These are phyloP conservation scores for Parachlorella kessleri DNA, from an alignment of 139 green algal species.

Conservation along the genomic window DNA sequence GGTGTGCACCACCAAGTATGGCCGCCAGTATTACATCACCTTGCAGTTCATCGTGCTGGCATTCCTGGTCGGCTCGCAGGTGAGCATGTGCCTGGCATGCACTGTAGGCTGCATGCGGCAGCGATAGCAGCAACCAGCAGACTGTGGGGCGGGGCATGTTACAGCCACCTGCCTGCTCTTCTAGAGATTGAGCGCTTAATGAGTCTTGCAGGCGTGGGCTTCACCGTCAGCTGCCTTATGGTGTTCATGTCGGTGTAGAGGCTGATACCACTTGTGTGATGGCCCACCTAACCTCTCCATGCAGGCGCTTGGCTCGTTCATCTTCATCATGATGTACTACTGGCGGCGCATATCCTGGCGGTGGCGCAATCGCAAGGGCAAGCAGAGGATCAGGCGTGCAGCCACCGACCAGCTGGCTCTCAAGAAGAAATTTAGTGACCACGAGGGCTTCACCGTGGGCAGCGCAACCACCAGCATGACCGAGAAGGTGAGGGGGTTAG, in stretches of 20 bases:
- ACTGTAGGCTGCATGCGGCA: too few relatives aligned
- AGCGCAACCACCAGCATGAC: not conserved
- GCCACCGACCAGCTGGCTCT: conserved; percentile 15
- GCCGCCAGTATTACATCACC: conserved; percentile 31
- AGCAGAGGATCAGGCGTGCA: conserved; percentile 27
- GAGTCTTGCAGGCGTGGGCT: too few relatives aligned
- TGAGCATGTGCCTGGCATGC: too few relatives aligned
- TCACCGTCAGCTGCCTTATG: too few relatives aligned
- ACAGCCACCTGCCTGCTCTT: too few relatives aligned
- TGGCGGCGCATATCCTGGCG: conserved; percentile 26
- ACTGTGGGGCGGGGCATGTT: too few relatives aligned
- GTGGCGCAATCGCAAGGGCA: conserved; percentile 32
- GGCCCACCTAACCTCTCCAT: too few relatives aligned
- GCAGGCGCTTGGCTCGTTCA: conserved; percentile 21
- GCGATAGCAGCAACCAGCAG: too few relatives aligned
- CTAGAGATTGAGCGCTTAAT: too few relatives aligned
- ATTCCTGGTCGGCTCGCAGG: conserved; percentile 34
- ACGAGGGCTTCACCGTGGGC: conserved; percentile 6
- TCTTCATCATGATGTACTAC: conserved; percentile 38
- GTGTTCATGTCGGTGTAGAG: too few relatives aligned
- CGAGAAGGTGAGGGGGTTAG: not conserved
- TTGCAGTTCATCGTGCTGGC: conserved; percentile 31
- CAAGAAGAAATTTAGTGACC: conserved; percentile 34
- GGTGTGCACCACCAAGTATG: conserved; percentile 25
- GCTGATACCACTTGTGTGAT: too few relatives aligned